Conservation (phyloP, 129 eudicot species). For the Arctium minus region DNA sequence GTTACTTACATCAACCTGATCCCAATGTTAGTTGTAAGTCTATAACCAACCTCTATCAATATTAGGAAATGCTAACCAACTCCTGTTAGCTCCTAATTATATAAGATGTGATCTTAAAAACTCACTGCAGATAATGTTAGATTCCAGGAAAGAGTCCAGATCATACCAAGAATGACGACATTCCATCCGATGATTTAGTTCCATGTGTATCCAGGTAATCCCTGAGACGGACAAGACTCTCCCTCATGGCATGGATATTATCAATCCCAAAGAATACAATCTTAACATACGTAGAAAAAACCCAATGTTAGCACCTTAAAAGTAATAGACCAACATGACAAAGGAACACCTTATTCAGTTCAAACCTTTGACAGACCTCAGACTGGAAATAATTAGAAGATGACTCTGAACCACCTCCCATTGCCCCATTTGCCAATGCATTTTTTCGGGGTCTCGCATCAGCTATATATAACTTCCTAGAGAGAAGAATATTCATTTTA, state of each 20-base stretch:
- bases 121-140: background rate
- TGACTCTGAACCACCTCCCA: constrained; percentile 99
- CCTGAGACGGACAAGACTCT: constrained; percentile 88
- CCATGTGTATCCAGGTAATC: constrained; percentile 98
- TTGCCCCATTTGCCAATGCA: constrained; percentile 98
- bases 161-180: constrained; percentile 84
- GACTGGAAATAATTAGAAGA: constrained; percentile 90
- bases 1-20: background rate
- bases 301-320: constrained; percentile 2
- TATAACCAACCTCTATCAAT: background rate
- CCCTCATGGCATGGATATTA: constrained; percentile 98
- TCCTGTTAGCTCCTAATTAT: background rate
- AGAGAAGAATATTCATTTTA: constrained; percentile 1
- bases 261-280: constrained; percentile 96
- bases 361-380: constrained; percentile 70
- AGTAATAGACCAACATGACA: constrained; percentile 18
- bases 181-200: constrained; percentile 88
- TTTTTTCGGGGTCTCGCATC: constrained; percentile 99
- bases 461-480: constrained; percentile 93
- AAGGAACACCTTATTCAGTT: constrained; percentile 3
- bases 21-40: background rate
- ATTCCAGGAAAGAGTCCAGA: background rate
- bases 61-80: background rate
- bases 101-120: background rate
- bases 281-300: constrained; percentile 33